phyloP scores from a whole-genome alignment of 1,284 basidiomycete genomes.

The Gastroboletus turbinatus region DNA sequence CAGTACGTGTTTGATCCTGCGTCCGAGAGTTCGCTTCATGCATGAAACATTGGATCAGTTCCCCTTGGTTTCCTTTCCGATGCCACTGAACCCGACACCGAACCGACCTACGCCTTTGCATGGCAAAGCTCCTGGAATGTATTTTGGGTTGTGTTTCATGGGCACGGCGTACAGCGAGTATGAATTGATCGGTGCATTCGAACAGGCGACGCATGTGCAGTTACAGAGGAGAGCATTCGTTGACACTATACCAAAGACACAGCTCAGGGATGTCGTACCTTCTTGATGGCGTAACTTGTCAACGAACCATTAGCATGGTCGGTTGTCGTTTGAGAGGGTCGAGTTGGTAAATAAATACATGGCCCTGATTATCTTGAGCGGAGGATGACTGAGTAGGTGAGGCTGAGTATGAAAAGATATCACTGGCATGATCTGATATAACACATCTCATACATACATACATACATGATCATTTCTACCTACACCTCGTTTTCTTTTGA shows the following conservation, averaged over 20 bases:
- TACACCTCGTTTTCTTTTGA: too few species aligned
- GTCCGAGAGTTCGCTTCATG: neutral
- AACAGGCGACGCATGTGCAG: conserved; percentile 51
- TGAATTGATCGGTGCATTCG: conserved; percentile 49
- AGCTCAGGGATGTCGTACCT: conserved; percentile 19
- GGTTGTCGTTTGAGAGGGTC: neutral
- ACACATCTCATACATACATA: too few species aligned
- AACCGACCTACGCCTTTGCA: conserved; percentile 34
- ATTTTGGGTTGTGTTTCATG: conserved; percentile 51
- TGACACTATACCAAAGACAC: conserved; percentile 26
- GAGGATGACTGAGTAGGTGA: neutral
- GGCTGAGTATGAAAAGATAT: too few species aligned
- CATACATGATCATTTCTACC: too few species aligned
- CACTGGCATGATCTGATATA: too few species aligned
- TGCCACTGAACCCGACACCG: conserved; percentile 24
- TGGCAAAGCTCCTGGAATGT: conserved; percentile 40
- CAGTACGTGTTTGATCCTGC: conserved; percentile 12
- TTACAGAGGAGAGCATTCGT: conserved; percentile 32
- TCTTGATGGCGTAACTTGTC: conserved; percentile 2
- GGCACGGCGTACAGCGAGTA: conserved; percentile 53
- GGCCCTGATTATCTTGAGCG: neutral
- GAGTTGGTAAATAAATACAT: neutral
- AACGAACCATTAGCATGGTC: neutral
- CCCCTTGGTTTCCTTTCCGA: conserved; percentile 49
- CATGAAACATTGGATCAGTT: conserved; percentile 28